A percentile compares a stretch with the other conserved stretches of the same genome.
Evolutionary conservation across 2,329 filamentous ascomycete species (phyloP).

Genomic region (Arthrobotrys iridis): DNA sequence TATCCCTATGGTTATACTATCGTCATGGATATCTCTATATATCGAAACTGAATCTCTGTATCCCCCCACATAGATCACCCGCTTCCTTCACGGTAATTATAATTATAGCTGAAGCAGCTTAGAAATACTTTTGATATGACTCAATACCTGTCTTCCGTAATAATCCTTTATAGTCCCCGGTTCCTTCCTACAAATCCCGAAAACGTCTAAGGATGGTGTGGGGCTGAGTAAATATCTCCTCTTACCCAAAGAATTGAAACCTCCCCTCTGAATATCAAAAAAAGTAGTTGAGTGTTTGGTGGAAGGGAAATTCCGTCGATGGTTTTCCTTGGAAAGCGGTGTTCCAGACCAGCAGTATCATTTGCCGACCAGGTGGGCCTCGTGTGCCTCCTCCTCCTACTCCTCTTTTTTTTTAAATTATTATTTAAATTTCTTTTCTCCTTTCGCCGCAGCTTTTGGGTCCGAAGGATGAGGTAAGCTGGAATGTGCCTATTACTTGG

Average conservation of each 20-base stretch:
- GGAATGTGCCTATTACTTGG: not conserved
- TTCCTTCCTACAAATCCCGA: slow-evolving; percentile 45
- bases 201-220: no score
- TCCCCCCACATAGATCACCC: slow-evolving; percentile 3
- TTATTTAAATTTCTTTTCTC: not conserved
- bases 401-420: not conserved
- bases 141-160: not conserved
- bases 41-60: not conserved
- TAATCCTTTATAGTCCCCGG: no score
- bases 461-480: slow-evolving; percentile 46
- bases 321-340: slow-evolving; percentile 7
- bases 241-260: not conserved
- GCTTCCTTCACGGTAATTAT: not conserved
- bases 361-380: slow-evolving; percentile 30
- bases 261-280: not conserved
- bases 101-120: not conserved
- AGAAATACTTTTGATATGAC: slow-evolving; percentile 20
- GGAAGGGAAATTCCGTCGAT: not conserved
- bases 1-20: not conserved
- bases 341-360: slow-evolving; percentile 4
- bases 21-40: not conserved
- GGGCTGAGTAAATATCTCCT: not conserved
- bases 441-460: slow-evolving; percentile 6
- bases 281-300: not conserved
- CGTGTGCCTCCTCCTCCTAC: not conserved